Conservation (phyloP, 108 stramenopile species). For the Cylindrotheca fusiformis region DNA sequence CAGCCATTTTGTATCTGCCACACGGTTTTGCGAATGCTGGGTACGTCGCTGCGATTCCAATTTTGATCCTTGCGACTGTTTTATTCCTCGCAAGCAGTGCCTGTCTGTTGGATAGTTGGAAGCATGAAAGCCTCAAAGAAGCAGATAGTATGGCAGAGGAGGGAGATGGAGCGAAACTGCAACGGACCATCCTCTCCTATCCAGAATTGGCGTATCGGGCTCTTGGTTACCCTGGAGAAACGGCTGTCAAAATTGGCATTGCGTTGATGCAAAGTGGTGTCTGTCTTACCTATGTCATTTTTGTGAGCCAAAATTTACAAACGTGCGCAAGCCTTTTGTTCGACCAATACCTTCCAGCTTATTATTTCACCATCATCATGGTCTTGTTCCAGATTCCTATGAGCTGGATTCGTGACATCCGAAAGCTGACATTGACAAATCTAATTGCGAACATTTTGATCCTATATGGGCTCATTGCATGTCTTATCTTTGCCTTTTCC, state of each 20-base stretch:
- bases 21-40: conserved; percentile 59
- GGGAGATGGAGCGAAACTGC: not conserved
- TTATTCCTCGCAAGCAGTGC: conserved; percentile 40
- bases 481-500: conserved; percentile 47
- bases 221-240: conserved; percentile 41
- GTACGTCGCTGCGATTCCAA: conserved; percentile 44
- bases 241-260: conserved; percentile 55
- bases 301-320: conserved; percentile 65
- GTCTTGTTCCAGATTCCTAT: conserved; percentile 53
- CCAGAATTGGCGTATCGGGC: conserved; percentile 61
- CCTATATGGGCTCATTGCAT: conserved; percentile 53
- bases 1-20: conserved; percentile 63
- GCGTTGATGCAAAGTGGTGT: conserved; percentile 68
- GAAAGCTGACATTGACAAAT: conserved; percentile 62
- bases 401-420: conserved; percentile 67
- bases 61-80: conserved; percentile 38
- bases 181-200: conserved; percentile 41
- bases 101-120: conserved; percentile 54
- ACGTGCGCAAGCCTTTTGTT: conserved; percentile 12
- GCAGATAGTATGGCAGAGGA: conserved; percentile 1
- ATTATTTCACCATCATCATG: conserved; percentile 46
- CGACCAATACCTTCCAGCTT: conserved; percentile 26
- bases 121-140: conserved; percentile 28
- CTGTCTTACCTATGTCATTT: conserved; percentile 72
- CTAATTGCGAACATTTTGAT: conserved; percentile 64